Evolutionary conservation across 805 yeast species (phyloP).

Genomic region (Henningerozyma blattae): DNA sequence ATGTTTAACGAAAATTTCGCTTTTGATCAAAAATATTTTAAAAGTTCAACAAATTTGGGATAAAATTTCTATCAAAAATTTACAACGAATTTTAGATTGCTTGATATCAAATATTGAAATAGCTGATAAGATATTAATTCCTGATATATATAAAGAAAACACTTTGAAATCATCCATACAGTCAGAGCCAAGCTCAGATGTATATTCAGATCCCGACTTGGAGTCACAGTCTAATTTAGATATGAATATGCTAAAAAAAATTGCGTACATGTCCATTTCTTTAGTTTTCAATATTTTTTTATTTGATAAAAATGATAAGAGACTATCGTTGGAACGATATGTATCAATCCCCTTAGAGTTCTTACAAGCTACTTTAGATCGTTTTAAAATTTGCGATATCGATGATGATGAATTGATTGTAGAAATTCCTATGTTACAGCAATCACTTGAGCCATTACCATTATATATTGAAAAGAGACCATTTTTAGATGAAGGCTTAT

Average conservation of each 20-base stretch:
- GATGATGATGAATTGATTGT: not conserved
- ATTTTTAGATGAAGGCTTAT: conserved; percentile 35
- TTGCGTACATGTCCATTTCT: conserved; percentile 25
- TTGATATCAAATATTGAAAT: conserved; percentile 11
- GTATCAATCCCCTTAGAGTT: conserved; percentile 31
- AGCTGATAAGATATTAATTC: no score
- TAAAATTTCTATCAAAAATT: conserved; percentile 3
- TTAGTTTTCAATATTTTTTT: conserved; percentile 32
- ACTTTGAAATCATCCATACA: conserved; percentile 3
- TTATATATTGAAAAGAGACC: conserved; percentile 12
- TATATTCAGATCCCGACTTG: no score
- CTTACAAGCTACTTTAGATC: conserved; percentile 21
- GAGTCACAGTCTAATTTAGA: no score
- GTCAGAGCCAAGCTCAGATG: not conserved
- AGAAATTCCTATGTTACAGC: conserved; percentile 9
- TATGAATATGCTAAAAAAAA: conserved; percentile 10
- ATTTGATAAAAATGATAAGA: conserved; percentile 30
- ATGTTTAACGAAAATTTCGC: conserved; percentile 8
- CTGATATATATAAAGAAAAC: no score
- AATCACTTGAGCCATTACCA: conserved; percentile 13
- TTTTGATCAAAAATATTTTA: conserved; percentile 10
- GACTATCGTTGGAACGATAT: conserved; percentile 34
- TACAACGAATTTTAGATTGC: conserved; percentile 10
- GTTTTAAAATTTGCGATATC: conserved; percentile 20
- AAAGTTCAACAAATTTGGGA: conserved; percentile 6